Base-by-base conservation (phyloP, 169 alveolate species). In the Cyclospora cayetanensis region DNA sequence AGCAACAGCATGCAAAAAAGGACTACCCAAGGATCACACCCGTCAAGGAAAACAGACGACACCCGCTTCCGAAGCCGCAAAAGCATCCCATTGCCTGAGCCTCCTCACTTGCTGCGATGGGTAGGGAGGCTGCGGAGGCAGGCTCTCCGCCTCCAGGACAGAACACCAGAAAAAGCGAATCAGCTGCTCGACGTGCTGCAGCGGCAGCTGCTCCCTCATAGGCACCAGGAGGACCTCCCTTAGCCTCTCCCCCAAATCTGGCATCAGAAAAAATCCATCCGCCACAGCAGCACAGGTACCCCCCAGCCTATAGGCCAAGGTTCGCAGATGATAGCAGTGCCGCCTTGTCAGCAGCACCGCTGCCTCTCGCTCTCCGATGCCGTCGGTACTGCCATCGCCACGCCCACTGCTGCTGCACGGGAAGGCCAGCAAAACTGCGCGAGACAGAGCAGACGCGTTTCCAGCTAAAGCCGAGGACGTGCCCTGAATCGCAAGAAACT, bases 161-260 rank as follows among this genome's bases (percentile, higher is more conserved):
- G 70, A 74, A 4, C 29, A 18, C 92, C 92, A 85, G 83, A 85
- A 85, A 39, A 66, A 76, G 25, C 92, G 66, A 29, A 85, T 66
- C 39, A 66, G 85, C 74, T 85, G 92, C 84, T 85, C 92, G 35
- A 85, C 66, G 43, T 85, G 92, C 52, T 85, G 92, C 37, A 85
- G 92, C 53, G 92, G 92, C 37, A 85, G 74, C 39, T 41, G 50
- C 53, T 74, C 55, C 53, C 27, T 46, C 52, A 85, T 39, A 37
- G 92, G 84, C 70, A 20, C 46, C 46, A 85, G 39, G 82, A 74
- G 77, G 4, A 27, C 27, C 12, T 37, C 15, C 11, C 12, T 20
- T 2, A 85, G 76, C 29, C n/a, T 63, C 25, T 29, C 84, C 18
- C 34, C 74, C 27, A 85, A 63, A 0, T 66, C 15, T 4, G 83